Percentiles rank a stretch among this genome's conserved stretches.
These are phyloP conservation scores for Diaporthe helianthi DNA, from an alignment of 2,329 filamentous ascomycete species.

Conservation along the genomic window DNA sequence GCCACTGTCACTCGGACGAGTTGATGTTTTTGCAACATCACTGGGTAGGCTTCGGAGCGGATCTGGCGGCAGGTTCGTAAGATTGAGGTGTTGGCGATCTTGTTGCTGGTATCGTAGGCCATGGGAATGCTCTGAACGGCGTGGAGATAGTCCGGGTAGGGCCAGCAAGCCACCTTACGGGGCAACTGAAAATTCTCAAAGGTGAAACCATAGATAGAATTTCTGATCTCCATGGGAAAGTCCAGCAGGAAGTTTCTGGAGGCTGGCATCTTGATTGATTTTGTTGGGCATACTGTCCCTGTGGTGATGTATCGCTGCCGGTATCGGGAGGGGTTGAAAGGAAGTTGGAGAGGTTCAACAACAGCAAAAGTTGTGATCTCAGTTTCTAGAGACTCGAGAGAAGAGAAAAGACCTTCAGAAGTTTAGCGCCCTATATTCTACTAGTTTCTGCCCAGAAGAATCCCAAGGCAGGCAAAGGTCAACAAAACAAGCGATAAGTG, in stretches of 20 bases:
- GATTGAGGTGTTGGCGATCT: not conserved
- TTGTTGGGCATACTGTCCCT: not conserved
- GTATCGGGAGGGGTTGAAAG: not conserved
- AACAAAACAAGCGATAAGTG: not conserved
- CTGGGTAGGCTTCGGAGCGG: not conserved
- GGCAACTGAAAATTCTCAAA: not conserved
- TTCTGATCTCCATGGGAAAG: not conserved
- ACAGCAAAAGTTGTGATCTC: no score
- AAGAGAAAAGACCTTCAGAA: not conserved
- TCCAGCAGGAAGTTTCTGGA: not conserved
- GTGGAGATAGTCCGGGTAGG: not conserved
- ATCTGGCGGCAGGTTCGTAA: not conserved
- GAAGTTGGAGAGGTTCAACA: not conserved
- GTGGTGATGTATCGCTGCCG: not conserved
- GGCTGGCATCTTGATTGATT: not conserved
- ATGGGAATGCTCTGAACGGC: not conserved
- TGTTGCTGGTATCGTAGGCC: not conserved
- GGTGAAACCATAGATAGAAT: not conserved
- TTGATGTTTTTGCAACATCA: slow-evolving; percentile 11
- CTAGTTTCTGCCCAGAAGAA: no score
- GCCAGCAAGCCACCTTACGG: slow-evolving; percentile 1
- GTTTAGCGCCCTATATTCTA: not conserved
- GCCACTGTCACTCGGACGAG: not conserved
- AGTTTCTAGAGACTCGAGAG: not conserved
- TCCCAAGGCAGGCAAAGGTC: not conserved